A percentile compares a stretch with the other conserved stretches of the same genome.
These are phyloP conservation scores for Calocybe gambosa DNA, from an alignment of 1,284 basidiomycete genomes.

Conservation along the genomic window DNA sequence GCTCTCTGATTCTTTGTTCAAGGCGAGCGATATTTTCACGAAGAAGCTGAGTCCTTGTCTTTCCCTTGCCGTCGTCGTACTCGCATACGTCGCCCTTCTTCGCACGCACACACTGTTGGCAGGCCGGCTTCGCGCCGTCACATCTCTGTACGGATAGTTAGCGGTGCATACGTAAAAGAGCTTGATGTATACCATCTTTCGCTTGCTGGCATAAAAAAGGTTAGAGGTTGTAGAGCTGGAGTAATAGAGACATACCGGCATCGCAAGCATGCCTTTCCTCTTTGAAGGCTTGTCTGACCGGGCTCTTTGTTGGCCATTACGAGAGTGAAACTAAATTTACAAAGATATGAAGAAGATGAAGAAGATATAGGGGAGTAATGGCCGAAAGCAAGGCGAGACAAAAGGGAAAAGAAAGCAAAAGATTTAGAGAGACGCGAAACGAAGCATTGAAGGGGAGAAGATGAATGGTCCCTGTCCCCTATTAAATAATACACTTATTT, in stretches of 20 bases:
- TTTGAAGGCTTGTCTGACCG: conserved; percentile 36
- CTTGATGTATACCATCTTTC: conserved; percentile 58
- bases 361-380: conserved; percentile 17
- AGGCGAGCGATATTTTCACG: conserved; percentile 53
- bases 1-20: conserved; percentile 49
- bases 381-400: conserved; percentile 21
- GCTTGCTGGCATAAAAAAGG: conserved; percentile 42
- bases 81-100: conserved; percentile 55
- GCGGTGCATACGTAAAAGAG: conserved; percentile 7
- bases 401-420: conserved; percentile 10
- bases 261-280: conserved; percentile 63
- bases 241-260: conserved; percentile 39
- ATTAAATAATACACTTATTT: background rate
- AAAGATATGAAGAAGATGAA: conserved; percentile 18
- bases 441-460: conserved; percentile 18
- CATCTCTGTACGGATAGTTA: conserved; percentile 38
- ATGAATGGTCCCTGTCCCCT: conserved; percentile 2
- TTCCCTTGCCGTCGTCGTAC: conserved; percentile 61
- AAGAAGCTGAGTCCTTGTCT: conserved; percentile 56
- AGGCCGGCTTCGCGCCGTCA: conserved; percentile 53
- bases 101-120: conserved; percentile 54
- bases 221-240: conserved; percentile 6
- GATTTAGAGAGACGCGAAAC: conserved; percentile 22
- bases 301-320: conserved; percentile 44
- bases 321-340: conserved; percentile 27